Evolutionary conservation across 768 basidiomycete species (phyloP).

Genomic region (Pleurotus tuoliensis): DNA sequence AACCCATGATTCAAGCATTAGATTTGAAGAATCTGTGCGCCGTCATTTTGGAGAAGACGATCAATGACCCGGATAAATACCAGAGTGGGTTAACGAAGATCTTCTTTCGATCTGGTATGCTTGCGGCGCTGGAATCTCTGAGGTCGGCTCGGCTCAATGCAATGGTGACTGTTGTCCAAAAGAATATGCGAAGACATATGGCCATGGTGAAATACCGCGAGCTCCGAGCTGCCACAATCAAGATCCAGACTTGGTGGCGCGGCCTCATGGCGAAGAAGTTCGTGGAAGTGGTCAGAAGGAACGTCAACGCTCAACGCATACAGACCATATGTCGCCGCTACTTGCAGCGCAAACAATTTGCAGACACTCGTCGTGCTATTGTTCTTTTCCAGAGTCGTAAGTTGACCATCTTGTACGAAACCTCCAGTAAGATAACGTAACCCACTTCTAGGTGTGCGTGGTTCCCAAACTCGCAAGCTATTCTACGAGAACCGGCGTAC

Average conservation of each 20-base stretch:
- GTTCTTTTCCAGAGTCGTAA: conserved; percentile 81
- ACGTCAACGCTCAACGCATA: conserved; percentile 71
- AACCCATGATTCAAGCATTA: conserved; percentile 75
- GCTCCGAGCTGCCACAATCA: conserved; percentile 71
- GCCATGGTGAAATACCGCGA: conserved; percentile 76
- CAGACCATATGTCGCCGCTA: conserved; percentile 72
- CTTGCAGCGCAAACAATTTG: conserved; percentile 68
- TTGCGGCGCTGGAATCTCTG: conserved; percentile 89
- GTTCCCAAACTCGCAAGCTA: conserved; percentile 59
- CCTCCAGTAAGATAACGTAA: neutral
- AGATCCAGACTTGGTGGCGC: conserved; percentile 93
- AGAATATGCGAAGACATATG: conserved; percentile 89
- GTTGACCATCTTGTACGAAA: conserved; percentile 27
- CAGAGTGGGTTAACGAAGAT: conserved; percentile 97
- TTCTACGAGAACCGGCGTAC: conserved; percentile 53
- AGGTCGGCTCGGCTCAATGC: conserved; percentile 85
- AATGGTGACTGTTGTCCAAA: conserved; percentile 94
- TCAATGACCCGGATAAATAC: conserved; percentile 94
- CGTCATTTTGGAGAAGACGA: conserved; percentile 78
- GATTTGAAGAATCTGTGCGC: conserved; percentile 81
- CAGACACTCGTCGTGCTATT: conserved; percentile 57
- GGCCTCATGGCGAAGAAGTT: conserved; percentile 74
- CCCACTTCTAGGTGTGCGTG: conserved; percentile 59
- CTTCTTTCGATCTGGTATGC: conserved; percentile 99
- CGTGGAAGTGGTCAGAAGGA: conserved; percentile 65